phyloP scores from a whole-genome alignment of 1,284 basidiomycete species.

The Phenoliferia sp. region DNA sequence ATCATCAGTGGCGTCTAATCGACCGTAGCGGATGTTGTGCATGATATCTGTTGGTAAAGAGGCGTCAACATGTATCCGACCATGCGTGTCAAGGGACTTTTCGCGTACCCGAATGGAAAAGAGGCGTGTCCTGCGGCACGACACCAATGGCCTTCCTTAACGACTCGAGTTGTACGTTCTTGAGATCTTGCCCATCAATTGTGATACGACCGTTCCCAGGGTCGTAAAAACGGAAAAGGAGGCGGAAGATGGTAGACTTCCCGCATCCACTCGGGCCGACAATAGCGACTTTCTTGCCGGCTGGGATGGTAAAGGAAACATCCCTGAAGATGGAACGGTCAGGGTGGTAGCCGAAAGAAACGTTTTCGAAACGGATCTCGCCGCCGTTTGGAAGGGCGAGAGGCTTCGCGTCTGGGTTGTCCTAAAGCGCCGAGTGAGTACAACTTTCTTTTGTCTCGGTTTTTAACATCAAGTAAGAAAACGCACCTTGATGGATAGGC shows the following conservation, averaged over 20 bases:
- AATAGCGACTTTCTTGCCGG: slow-evolving; percentile 91
- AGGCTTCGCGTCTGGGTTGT: slow-evolving; percentile 62
- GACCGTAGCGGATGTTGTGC: slow-evolving; percentile 91
- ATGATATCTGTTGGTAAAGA: slow-evolving; percentile 57
- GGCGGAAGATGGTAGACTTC: slow-evolving; percentile 93
- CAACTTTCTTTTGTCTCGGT: neutral
- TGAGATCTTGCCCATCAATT: slow-evolving; percentile 82
- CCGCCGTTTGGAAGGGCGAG: slow-evolving; percentile 66
- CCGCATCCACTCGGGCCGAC: slow-evolving; percentile 96
- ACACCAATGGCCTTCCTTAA: slow-evolving; percentile 78
- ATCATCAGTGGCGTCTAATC: slow-evolving; percentile 79
- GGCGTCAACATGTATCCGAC: neutral
- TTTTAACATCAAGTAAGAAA: neutral
- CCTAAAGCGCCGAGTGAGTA: slow-evolving; percentile 45
- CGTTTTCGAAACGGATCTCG: slow-evolving; percentile 86
- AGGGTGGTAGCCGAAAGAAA: slow-evolving; percentile 85
- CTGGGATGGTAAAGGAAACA: slow-evolving; percentile 86
- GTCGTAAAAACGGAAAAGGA: slow-evolving; percentile 92
- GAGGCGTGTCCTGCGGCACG: slow-evolving; percentile 94
- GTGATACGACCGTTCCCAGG: slow-evolving; percentile 72
- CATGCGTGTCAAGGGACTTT: neutral
- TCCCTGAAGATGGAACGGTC: slow-evolving; percentile 84
- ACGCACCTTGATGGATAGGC: slow-evolving; percentile 63
- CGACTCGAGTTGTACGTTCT: slow-evolving; percentile 64
- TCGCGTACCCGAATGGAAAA: slow-evolving; percentile 70